Conservation (phyloP, 805 yeast species). For the Cyberlindnera maclurae region DNA sequence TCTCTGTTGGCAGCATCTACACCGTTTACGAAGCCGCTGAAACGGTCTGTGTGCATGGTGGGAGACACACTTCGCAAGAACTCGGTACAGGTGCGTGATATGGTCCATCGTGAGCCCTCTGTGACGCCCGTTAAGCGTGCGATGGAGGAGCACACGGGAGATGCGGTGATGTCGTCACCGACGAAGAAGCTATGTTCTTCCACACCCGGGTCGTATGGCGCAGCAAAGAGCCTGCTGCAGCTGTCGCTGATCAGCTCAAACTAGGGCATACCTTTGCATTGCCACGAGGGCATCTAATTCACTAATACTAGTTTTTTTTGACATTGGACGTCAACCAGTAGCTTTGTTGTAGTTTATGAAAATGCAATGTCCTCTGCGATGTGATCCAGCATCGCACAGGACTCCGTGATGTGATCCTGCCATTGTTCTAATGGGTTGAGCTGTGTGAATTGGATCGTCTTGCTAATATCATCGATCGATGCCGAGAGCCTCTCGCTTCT, state of each 20-base stretch:
- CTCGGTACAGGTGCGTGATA: neutral
- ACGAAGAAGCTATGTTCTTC: conserved; percentile 28
- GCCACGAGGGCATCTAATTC: neutral
- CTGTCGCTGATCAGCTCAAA: conserved; percentile 26
- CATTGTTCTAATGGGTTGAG: conserved; percentile 11
- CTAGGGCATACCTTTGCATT: conserved; percentile 3
- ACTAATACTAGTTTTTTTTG: neutral
- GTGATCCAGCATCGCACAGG: conserved; percentile 17
- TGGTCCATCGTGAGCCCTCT: neutral
- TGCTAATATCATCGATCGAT: conserved; percentile 19
- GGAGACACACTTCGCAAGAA: conserved; percentile 5
- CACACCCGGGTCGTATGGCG: conserved; percentile 42
- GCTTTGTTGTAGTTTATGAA: neutral
- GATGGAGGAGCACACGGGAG: conserved; percentile 14
- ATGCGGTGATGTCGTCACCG: conserved; percentile 29
- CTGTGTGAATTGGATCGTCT: conserved; percentile 12
- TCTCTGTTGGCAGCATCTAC: conserved; percentile 31
- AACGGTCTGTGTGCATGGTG: conserved; percentile 16
- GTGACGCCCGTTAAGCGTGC: conserved; percentile 21
- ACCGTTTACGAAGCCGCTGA: conserved; percentile 17
- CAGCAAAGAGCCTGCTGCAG: conserved; percentile 38
- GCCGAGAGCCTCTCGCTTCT: conserved; percentile 14
- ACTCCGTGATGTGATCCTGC: conserved; percentile 19
- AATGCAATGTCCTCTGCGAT: conserved; percentile 12
- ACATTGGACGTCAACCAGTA: too few species aligned